phyloP scores from a whole-genome alignment of 2,329 filamentous ascomycete species.

The Exophiala aquamarina region DNA sequence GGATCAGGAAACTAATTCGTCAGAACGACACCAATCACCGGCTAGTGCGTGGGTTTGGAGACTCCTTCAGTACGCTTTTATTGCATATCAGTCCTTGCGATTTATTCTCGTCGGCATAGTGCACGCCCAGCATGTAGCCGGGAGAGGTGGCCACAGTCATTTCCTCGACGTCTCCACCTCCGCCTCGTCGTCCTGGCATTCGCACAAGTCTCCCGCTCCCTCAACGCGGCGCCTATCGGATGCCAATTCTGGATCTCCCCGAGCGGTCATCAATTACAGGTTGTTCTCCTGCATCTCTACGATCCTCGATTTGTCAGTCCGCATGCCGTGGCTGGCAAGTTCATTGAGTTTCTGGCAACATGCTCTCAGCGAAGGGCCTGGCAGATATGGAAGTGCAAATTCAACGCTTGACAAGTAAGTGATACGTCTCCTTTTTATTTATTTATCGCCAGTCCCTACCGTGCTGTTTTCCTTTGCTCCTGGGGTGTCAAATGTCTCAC shows the following conservation, averaged over 20 bases:
- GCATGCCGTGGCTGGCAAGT: slow-evolving; percentile 90
- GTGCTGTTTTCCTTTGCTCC: slow-evolving; percentile 3
- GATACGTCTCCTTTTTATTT: slow-evolving; percentile 32
- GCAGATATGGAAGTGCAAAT: slow-evolving; percentile 70
- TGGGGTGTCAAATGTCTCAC: slow-evolving; percentile 8
- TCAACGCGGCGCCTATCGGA: slow-evolving; percentile 18
- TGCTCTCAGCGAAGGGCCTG: slow-evolving; percentile 70
- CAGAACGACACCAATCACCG: slow-evolving; percentile 34
- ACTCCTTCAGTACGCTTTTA: slow-evolving; percentile 51
- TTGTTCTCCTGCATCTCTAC: slow-evolving; percentile 73
- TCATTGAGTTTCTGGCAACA: slow-evolving; percentile 74
- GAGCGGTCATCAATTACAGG: slow-evolving; percentile 73
- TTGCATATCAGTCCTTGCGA: slow-evolving; percentile 63
- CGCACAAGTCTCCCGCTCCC: slow-evolving; percentile 5
- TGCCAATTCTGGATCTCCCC: slow-evolving; percentile 37
- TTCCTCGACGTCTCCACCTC: slow-evolving; percentile 9
- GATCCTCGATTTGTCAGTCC: slow-evolving; percentile 69
- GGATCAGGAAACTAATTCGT: slow-evolving; percentile 27
- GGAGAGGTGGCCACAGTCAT: slow-evolving; percentile 25
- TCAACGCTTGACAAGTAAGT: slow-evolving; percentile 89
- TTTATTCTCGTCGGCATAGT: slow-evolving; percentile 50
- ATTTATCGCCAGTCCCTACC: slow-evolving; percentile 7
- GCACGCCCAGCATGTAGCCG: slow-evolving; percentile 20
- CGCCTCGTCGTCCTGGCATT: slow-evolving; percentile 16
- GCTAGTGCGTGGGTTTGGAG: slow-evolving; percentile 49